Conservation (phyloP, 441 rosid species). For the Pelargonium citronellum region DNA sequence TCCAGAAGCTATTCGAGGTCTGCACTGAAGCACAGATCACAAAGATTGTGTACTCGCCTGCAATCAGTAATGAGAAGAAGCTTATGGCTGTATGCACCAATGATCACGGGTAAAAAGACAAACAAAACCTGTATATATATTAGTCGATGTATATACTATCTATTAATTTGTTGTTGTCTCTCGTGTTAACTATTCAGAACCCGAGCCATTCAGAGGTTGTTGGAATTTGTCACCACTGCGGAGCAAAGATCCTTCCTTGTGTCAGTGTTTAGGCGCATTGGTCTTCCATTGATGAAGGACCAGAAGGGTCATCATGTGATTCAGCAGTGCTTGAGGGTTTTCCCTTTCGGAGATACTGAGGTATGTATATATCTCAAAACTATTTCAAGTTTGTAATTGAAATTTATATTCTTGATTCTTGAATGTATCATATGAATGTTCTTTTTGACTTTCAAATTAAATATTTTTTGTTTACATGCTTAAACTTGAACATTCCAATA, state of each 20-base stretch:
- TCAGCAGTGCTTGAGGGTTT: not conserved
- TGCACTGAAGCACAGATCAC: not conserved
- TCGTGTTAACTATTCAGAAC: not conserved
- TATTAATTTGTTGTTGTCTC: not conserved
- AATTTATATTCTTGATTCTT: too few relatives aligned
- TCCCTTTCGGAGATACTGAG: not conserved
- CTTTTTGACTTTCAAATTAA: too few relatives aligned
- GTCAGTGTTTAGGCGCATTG: not conserved
- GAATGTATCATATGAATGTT: too few relatives aligned
- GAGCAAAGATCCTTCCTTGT: not conserved
- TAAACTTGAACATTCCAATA: too few relatives aligned
- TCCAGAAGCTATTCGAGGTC: not conserved
- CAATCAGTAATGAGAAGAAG: not conserved
- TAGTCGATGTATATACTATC: too few relatives aligned
- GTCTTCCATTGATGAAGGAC: not conserved
- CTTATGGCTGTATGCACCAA: not conserved
- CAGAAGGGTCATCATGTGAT: not conserved
- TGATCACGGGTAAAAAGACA: not conserved
- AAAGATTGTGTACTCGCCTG: not conserved
- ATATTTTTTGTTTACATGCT: too few relatives aligned
- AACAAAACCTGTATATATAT: not conserved
- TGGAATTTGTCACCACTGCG: not conserved
- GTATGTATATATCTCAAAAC: not conserved
- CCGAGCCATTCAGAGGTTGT: not conserved
- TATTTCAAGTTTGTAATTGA: too few relatives aligned